Evolutionary conservation across 1,284 basidiomycete species (phyloP), one percentile per base, ranked within the genome.

Genomic region (Paramarasmius palmivorus): DNA sequence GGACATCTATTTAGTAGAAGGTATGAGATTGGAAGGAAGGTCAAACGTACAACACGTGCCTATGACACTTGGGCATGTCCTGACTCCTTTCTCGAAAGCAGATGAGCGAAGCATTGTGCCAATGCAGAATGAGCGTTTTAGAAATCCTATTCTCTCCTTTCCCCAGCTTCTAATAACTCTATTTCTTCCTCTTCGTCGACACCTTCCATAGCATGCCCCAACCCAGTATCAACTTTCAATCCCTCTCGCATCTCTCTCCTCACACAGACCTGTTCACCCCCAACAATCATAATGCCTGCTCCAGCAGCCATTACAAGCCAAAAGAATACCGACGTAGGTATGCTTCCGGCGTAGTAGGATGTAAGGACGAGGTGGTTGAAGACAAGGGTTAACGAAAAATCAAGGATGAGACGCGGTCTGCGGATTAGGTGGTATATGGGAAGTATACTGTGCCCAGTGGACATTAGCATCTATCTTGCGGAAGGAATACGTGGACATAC

Each of bases 231-330:
- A 34, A 88, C 80, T 42, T 79, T 81, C 53, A 97, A 72, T 2
- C 93, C 94, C 63, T 95, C 91, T 23, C 74, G 74, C 93, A 99
- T 94, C 73, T 99, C 96, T 46, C 96, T 74, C 66, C 85, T 87
- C 41, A 98, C 93, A 67, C 96, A 98, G 12, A 95, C 74, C 63
- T 97, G 93, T 68, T 99, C 96, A 1, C 92, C 91, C 25, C 88
- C 73, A 46, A 95, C 78, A 53, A 98, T 82, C 62, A 88, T 92
- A 22, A 90, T 65, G 10, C 83, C 76, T 1, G 92, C 80, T 45
- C 92, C 88, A n/a, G 77, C 70, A 15, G 82, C 69, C 71, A 95
- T 79, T 42, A 95, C 79, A 49, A 85, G 64, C 90, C 93, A 98
- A 73, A 90, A 96, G 77, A 94, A 98, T 42, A 93, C 66, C 3